A percentile compares a stretch with the other conserved stretches of the same genome.
Evolutionary conservation across 345 rosid species (phyloP).

Genomic region (Sapria himalayana): DNA sequence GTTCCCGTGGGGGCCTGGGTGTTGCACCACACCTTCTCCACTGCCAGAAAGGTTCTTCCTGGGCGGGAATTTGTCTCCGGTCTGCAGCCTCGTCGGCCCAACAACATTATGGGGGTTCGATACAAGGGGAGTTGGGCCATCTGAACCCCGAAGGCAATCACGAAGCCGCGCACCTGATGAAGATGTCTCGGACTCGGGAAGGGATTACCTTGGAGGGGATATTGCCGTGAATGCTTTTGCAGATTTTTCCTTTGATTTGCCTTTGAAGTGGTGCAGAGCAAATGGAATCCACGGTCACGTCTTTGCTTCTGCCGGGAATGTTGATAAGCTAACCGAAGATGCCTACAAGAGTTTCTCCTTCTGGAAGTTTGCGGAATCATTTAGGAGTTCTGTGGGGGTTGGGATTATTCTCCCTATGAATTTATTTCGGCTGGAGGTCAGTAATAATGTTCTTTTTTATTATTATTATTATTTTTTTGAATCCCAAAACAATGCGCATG

Average conservation of each 20-base stretch:
- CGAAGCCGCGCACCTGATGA: constrained; percentile 15
- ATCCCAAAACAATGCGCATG: constrained; percentile 1
- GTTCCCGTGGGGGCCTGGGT: constrained; percentile 63
- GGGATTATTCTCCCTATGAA: constrained; percentile 69
- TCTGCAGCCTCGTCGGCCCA: constrained; percentile 66
- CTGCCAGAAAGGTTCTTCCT: constrained; percentile 78
- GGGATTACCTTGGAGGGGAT: constrained; percentile 87
- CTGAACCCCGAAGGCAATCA: constrained; percentile 43
- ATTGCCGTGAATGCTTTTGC: constrained; percentile 70
- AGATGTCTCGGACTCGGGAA: constrained; percentile 20
- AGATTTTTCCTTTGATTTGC: constrained; percentile 83
- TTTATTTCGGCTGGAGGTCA: constrained; percentile 83
- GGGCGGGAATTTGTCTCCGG: constrained; percentile 81
- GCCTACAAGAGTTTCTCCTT: constrained; percentile 36
- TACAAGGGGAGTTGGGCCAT: constrained; percentile 69
- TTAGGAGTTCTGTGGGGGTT: constrained; percentile 59
- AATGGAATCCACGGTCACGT: constrained; percentile 81
- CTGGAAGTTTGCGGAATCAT: constrained; percentile 33
- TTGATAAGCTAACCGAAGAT: constrained; percentile 48
- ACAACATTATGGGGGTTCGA: constrained; percentile 63
- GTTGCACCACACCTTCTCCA: constrained; percentile 28
- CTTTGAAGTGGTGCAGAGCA: constrained; percentile 55
- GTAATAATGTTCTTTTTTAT: constrained; percentile 7
- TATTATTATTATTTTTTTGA: background rate
- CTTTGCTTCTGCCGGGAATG: constrained; percentile 78